Evolutionary conservation across 2,329 filamentous ascomycete species (phyloP), one percentile per base, ranked within the genome.

Genomic region (Epichloe brachyelytri): DNA sequence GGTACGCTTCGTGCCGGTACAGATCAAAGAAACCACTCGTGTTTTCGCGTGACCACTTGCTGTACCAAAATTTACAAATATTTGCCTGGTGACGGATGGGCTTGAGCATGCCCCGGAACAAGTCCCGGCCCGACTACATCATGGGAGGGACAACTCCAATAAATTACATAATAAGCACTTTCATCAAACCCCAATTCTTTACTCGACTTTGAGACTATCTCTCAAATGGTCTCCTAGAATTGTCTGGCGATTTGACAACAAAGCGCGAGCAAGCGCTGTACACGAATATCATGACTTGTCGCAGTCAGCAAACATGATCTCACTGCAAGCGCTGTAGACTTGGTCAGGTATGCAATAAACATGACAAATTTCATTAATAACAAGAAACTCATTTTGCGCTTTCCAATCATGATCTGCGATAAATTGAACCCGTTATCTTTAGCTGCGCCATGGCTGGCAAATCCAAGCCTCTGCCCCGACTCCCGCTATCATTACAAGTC

Each of bases 91-190:
- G 44, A 45, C 40, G 49, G 41, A 36, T 41, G 19, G 19, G 19
- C 12, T 30, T 19, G 10, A 10, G 26, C 26, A 30, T n/a, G 22
- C 26, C 14, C 43, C 58, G 58, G 58, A 59, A 54, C 22, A 59
- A 55, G 22, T 10, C 38, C n/a, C 52, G 51, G 52, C n/a, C 57
- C 56, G 55, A 14, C 15, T 20, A 4, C 15, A 44, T 37, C 36
- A 38, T 46, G 45, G 37, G 38, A 30, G 17, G 4, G 10, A 17
- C 14, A 19, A 38, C 34, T 38, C 8, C 8, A 8, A 11, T 4
- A 17, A 10, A 43, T 43, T 43, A 43, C 40, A 43, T 43, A 43
- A 43, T 10, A 10, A 12, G 10, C n/a, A 20, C 19, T 41, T 41
- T 22, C 26, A 4, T 19, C 39, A 20, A 15, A 10, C 39, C 8